Evolutionary conservation across 345 rosid genomes (phyloP).

Genomic region (Euphorbia pulcherrima): DNA sequence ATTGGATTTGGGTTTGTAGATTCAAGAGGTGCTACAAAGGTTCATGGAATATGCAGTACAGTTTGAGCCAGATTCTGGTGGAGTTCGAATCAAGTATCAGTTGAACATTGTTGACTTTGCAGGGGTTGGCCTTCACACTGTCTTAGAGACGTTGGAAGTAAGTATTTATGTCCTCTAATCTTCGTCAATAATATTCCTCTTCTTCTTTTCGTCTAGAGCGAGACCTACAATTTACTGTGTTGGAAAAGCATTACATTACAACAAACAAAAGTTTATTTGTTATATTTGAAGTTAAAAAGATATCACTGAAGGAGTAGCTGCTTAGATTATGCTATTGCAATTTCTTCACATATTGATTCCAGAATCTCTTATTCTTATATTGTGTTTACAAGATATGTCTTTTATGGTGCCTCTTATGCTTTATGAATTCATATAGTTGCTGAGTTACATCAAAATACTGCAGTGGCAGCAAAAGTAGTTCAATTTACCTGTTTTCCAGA

Average conservation of each 20-base stretch:
- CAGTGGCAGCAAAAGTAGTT: not conserved
- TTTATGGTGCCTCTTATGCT: not conserved
- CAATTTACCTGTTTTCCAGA: not conserved
- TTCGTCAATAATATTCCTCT: not conserved
- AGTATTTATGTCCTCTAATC: constrained; percentile 20
- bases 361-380: not conserved
- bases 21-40: constrained; percentile 75
- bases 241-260: not conserved
- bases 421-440: no score
- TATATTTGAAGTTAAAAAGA: not conserved
- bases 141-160: constrained; percentile 86
- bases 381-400: not conserved
- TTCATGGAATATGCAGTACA: constrained; percentile 68
- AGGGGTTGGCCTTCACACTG: constrained; percentile 51
- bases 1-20: constrained; percentile 74
- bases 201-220: not conserved
- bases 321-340: not conserved
- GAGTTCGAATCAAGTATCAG: constrained; percentile 50
- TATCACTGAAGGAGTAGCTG: not conserved
- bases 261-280: not conserved
- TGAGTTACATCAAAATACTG: not conserved
- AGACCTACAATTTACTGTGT: not conserved
- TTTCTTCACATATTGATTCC: not conserved
- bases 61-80: constrained; percentile 51
- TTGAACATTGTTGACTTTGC: constrained; percentile 42